Conservation (phyloP, 805 yeast species). For the Kluyveromyces lactis region DNA sequence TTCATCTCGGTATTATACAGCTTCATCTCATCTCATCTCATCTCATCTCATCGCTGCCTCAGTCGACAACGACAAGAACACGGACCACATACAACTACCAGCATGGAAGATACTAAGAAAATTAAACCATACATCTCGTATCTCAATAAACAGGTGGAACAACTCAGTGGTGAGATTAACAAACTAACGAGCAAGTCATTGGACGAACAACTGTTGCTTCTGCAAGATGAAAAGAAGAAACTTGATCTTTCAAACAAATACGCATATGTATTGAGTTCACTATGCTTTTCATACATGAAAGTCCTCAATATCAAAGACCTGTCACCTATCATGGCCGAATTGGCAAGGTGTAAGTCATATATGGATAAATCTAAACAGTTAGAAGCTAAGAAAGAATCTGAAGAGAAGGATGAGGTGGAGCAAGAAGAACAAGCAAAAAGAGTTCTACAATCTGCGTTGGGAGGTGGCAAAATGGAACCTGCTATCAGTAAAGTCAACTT, state of each 20-base stretch:
- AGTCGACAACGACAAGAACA: too few species aligned
- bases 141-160: conserved; percentile 16
- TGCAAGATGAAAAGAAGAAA: conserved; percentile 16
- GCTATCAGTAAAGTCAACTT: conserved; percentile 47
- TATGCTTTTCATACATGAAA: conserved; percentile 25
- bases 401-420: conserved; percentile 26
- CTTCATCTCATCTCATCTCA: neutral
- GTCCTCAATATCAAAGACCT: conserved; percentile 18
- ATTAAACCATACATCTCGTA: conserved; percentile 23
- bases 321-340: conserved; percentile 53
- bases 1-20: too few species aligned
- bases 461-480: conserved; percentile 31
- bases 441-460: conserved; percentile 40
- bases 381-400: conserved; percentile 17
- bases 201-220: conserved; percentile 22
- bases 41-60: too few species aligned
- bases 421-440: conserved; percentile 35
- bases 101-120: conserved; percentile 21
- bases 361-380: conserved; percentile 43
- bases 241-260: conserved; percentile 20
- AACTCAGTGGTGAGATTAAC: conserved; percentile 13
- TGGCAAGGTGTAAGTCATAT: conserved; percentile 57
- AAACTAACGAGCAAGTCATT: conserved; percentile 18
- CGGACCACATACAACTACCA: too few species aligned
- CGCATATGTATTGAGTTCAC: conserved; percentile 23